Evolutionary conservation across 2,329 filamentous ascomycete species (phyloP).

Genomic region (Pseudogymnoascus sp.): DNA sequence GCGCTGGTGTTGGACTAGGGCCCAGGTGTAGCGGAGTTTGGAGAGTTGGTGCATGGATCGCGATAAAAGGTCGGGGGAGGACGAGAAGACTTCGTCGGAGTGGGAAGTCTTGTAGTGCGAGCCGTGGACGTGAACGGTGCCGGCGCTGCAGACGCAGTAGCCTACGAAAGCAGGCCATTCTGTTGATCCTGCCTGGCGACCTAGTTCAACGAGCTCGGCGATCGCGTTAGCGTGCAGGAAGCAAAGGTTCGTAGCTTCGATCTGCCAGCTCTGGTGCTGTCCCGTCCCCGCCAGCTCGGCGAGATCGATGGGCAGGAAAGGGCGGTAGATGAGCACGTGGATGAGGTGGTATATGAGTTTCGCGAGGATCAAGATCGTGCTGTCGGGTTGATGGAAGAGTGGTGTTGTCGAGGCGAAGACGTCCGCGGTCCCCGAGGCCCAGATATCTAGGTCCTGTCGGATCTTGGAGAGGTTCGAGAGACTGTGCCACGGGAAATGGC

Average conservation of each 20-base stretch:
- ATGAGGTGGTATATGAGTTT: conserved; percentile 83
- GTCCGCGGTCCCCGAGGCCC: conserved; percentile 74
- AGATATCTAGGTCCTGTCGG: conserved; percentile 73
- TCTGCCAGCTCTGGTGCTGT: conserved; percentile 88
- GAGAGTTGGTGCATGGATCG: conserved; percentile 73
- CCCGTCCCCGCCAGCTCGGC: conserved; percentile 70
- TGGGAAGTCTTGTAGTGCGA: conserved; percentile 57
- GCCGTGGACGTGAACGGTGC: conserved; percentile 77
- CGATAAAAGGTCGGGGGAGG: conserved; percentile 61
- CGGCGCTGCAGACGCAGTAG: conserved; percentile 79
- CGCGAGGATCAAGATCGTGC: conserved; percentile 70
- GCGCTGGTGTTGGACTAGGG: conserved; percentile 69
- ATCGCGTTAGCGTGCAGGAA: conserved; percentile 83
- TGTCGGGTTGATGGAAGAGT: conserved; percentile 70
- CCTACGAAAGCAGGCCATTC: conserved; percentile 84
- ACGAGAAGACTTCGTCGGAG: conserved; percentile 43
- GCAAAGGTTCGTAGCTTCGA: conserved; percentile 81
- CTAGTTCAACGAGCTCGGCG: conserved; percentile 71
- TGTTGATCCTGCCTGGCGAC: conserved; percentile 62
- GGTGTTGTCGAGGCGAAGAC: conserved; percentile 68
- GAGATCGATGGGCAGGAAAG: conserved; percentile 78
- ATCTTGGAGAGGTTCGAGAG: conserved; percentile 81
- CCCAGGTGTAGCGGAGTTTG: conserved; percentile 68
- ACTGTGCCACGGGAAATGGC: conserved; percentile 85
- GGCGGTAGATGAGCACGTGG: conserved; percentile 78